These are phyloP conservation scores for Trichoderma parareesei DNA, from an alignment of 495 filamentous ascomycete genomes.

Conservation along the genomic window DNA sequence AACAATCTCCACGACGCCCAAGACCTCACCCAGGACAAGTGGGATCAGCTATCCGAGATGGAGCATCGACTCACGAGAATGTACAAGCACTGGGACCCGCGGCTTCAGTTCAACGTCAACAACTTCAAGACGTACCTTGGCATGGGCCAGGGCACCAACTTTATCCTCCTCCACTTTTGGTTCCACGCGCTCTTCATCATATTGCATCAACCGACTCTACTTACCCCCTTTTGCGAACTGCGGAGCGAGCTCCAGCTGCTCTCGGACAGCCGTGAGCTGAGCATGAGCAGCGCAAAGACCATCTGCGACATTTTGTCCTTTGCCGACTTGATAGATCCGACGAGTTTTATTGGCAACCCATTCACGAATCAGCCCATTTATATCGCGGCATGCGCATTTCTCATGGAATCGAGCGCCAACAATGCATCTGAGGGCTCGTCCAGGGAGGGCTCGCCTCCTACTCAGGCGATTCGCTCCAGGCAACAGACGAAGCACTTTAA, in stretches of 20 bases:
- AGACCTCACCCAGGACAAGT: conserved; percentile 64
- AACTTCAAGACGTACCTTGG: conserved; percentile 74
- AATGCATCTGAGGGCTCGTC: conserved; percentile 46
- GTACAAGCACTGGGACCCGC: conserved; percentile 63
- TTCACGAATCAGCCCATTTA: conserved; percentile 88
- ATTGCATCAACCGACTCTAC: conserved; percentile 70
- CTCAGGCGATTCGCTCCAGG: conserved; percentile 26
- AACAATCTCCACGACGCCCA: conserved; percentile 71
- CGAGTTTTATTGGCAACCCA: conserved; percentile 74
- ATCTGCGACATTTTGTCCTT: conserved; percentile 79
- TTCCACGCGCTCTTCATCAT: conserved; percentile 81
- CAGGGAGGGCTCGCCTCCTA: conserved; percentile 37
- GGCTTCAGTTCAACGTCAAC: conserved; percentile 67
- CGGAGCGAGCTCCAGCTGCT: conserved; percentile 56
- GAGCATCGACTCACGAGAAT: conserved; percentile 72
- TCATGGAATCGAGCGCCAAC: conserved; percentile 68
- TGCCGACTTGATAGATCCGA: conserved; percentile 68
- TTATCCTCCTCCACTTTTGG: conserved; percentile 85
- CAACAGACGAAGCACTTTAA: background rate
- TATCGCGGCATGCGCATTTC: conserved; percentile 77
- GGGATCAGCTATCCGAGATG: conserved; percentile 60
- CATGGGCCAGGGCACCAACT: conserved; percentile 69
- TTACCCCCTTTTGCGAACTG: conserved; percentile 65
- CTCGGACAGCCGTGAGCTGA: conserved; percentile 68
- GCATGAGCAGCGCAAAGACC: conserved; percentile 82